Conservation (phyloP, 176 grass and related monocot genomes). For the Musa troglodytarum region DNA sequence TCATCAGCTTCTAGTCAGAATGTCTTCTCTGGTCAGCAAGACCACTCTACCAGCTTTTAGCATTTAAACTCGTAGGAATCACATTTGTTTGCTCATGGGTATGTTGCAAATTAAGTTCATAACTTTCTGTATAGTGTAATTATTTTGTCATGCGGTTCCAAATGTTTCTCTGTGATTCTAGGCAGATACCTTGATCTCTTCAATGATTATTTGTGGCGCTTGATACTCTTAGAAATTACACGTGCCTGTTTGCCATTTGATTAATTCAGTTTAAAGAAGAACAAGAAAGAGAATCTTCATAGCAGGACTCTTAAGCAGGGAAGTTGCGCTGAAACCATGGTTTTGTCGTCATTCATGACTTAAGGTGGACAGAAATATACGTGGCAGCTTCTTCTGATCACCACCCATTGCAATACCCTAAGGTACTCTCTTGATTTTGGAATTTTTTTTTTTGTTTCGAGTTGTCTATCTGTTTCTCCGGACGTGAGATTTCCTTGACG, state of each 20-base stretch:
- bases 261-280: neutral
- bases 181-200: neutral
- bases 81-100: neutral
- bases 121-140: neutral
- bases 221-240: neutral
- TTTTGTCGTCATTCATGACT: neutral
- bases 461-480: neutral
- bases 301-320: too few relatives aligned
- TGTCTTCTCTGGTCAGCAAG: conserved; percentile 26
- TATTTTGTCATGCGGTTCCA: neutral
- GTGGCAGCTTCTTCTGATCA: neutral
- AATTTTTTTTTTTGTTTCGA: neutral
- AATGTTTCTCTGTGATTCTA: neutral
- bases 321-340: too few relatives aligned
- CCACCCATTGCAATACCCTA: neutral
- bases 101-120: neutral
- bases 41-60: conserved; percentile 54
- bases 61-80: neutral
- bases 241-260: neutral
- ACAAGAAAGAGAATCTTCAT: too few relatives aligned
- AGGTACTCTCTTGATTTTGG: neutral
- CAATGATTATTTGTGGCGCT: neutral
- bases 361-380: neutral
- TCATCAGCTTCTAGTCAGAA: neutral
- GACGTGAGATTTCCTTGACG: neutral